Evolutionary conservation across 116 monocot genomes (phyloP).

Genomic region (Dioscorea cayenensis): DNA sequence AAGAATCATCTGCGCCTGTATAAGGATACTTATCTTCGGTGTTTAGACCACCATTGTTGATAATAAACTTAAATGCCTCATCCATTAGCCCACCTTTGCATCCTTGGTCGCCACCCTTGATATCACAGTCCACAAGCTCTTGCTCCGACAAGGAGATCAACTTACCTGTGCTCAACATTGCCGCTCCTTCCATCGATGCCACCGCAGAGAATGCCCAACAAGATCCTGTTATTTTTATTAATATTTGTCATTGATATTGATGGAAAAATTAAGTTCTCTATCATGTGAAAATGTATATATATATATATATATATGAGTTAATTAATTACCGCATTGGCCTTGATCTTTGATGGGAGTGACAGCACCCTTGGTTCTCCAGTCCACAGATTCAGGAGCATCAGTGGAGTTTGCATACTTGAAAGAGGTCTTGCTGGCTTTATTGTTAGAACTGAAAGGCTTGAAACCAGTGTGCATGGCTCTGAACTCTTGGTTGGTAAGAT

Average conservation of each 20-base stretch:
- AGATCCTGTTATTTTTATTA: neutral
- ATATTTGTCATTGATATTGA: no score
- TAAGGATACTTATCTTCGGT: neutral
- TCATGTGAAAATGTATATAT: no score
- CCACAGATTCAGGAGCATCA: neutral
- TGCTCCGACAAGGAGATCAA: constrained; percentile 32
- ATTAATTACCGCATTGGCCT: constrained; percentile 13
- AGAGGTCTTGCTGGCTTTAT: neutral
- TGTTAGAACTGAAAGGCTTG: neutral
- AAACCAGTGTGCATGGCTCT: neutral
- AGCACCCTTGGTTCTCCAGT: constrained; percentile 13
- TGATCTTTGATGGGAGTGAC: constrained; percentile 6
- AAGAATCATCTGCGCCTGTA: neutral
- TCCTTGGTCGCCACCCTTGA: neutral
- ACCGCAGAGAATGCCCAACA: constrained; percentile 24
- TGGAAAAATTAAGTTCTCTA: no score
- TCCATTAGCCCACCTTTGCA: neutral
- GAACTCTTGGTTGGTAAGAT: constrained; percentile 13
- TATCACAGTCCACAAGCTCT: constrained; percentile 24
- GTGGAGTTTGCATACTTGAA: constrained; percentile 2
- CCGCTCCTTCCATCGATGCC: constrained; percentile 19
- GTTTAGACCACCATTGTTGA: neutral
- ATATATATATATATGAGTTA: no score
- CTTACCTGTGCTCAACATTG: constrained; percentile 10
- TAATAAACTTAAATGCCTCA: neutral